Conservation (phyloP, 2,329 filamentous ascomycete species). For the Fusarium sp. region DNA sequence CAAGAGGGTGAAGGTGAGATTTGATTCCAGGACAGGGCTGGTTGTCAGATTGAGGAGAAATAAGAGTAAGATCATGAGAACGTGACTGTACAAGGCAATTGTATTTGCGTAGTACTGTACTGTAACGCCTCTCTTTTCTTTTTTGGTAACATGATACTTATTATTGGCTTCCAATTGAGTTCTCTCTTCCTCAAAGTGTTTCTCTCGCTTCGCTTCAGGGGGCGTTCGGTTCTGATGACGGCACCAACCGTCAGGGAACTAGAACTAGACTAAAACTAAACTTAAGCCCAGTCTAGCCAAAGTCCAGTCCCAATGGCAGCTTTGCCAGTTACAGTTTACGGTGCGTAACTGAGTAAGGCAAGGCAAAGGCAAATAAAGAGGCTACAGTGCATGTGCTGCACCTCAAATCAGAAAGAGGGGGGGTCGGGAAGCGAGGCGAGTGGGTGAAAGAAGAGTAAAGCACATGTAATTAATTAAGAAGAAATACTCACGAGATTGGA, state of each 20-base stretch:
- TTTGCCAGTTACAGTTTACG: slow-evolving; percentile 13
- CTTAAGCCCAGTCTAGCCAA: slow-evolving; percentile 7
- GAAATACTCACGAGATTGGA: slow-evolving; percentile 11
- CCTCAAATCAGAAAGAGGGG: neutral
- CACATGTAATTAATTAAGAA: neutral
- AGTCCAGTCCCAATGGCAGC: neutral
- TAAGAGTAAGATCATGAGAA: neutral
- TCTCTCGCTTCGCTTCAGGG: neutral
- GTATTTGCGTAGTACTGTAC: neutral
- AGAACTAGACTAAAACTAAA: slow-evolving; percentile 5
- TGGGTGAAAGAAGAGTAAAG: slow-evolving; percentile 13
- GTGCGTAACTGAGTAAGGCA: slow-evolving; percentile 23
- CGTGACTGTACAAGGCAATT: neutral
- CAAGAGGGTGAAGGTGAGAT: slow-evolving; percentile 20
- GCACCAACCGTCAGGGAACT: slow-evolving; percentile 27
- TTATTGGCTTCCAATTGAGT: slow-evolving; percentile 18
- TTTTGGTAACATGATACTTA: neutral
- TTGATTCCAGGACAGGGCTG: slow-evolving; percentile 16
- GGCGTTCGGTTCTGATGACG: slow-evolving; percentile 25
- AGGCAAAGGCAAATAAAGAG: neutral
- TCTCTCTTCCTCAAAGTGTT: neutral
- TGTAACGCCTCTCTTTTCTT: neutral
- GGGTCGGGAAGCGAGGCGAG: slow-evolving; percentile 18
- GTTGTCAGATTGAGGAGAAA: neutral
- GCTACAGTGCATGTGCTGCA: neutral